phyloP scores from a whole-genome alignment of 441 rosid species.

The Gossypium schwendimanii region DNA sequence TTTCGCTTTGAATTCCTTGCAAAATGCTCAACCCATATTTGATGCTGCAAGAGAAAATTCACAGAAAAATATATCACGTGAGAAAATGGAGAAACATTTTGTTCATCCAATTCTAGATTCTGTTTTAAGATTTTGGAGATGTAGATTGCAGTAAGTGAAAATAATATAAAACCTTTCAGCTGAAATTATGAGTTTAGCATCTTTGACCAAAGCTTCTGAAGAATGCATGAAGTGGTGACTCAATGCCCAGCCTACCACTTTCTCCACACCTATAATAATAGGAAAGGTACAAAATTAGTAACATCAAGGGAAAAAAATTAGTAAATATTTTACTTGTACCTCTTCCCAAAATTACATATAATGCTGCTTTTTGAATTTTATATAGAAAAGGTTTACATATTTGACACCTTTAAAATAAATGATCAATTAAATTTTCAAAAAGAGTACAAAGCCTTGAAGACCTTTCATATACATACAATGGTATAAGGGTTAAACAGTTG shows the following conservation, averaged over 20 bases:
- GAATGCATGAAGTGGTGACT: slow-evolving; percentile 79
- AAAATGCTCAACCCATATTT: slow-evolving; percentile 69
- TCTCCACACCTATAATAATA: slow-evolving; percentile 64
- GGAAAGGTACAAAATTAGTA: slow-evolving; percentile 14
- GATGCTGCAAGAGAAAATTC: slow-evolving; percentile 46
- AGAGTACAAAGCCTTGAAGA: not conserved
- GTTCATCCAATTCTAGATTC: not conserved
- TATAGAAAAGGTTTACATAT: not conserved
- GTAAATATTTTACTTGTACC: not conserved
- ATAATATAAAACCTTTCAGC: slow-evolving; percentile 55
- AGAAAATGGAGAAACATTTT: not conserved
- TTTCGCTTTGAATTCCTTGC: slow-evolving; percentile 71
- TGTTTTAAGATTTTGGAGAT: not conserved
- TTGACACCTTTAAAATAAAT: not conserved
- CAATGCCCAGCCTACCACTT: slow-evolving; percentile 88
- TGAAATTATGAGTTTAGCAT: slow-evolving; percentile 61
- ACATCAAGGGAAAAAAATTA: not conserved
- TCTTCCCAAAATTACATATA: not conserved
- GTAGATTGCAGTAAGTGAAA: not conserved
- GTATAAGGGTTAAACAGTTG: not conserved
- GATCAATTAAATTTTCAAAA: not conserved
- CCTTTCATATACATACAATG: not conserved
- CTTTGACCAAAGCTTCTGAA: slow-evolving; percentile 47
- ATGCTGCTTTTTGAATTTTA: not conserved
- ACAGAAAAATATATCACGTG: not conserved